phyloP scores from a whole-genome alignment of 306 rosid genomes.

The Fragaria vesca region DNA sequence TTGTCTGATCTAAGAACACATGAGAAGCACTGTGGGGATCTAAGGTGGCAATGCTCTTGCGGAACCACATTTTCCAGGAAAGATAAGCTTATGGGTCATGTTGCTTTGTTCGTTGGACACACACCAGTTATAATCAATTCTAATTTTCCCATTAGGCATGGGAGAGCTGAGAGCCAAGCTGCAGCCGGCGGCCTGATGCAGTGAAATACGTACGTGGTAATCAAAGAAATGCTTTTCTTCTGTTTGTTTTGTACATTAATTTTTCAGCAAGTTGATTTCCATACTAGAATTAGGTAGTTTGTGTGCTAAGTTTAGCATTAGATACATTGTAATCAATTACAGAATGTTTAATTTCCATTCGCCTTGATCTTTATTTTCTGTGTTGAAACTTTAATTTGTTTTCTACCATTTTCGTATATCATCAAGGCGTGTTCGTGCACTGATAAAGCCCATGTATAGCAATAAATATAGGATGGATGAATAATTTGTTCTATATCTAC shows the following conservation, averaged over 20 bases:
- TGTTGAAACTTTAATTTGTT: background rate
- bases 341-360: background rate
- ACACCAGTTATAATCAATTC: slow-evolving; percentile 32
- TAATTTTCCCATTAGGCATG: background rate
- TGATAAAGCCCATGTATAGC: background rate
- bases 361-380: background rate
- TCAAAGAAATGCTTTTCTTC: background rate
- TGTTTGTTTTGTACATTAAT: background rate
- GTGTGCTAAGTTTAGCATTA: background rate
- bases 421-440: background rate
- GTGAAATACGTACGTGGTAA: background rate
- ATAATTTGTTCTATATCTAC: background rate
- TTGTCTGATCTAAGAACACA: slow-evolving; percentile 88
- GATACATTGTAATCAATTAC: background rate
- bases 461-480: background rate
- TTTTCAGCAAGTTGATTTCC: background rate
- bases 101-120: slow-evolving; percentile 76
- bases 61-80: slow-evolving; percentile 93
- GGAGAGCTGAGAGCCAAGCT: slow-evolving; percentile 18
- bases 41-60: slow-evolving; percentile 84
- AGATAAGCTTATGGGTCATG: slow-evolving; percentile 92
- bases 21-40: slow-evolving; percentile 94
- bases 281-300: background rate
- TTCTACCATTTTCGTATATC: background rate
- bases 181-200: background rate